These are phyloP conservation scores for Dovyalis caffra DNA, from an alignment of 345 rosid species.

Conservation along the genomic window DNA sequence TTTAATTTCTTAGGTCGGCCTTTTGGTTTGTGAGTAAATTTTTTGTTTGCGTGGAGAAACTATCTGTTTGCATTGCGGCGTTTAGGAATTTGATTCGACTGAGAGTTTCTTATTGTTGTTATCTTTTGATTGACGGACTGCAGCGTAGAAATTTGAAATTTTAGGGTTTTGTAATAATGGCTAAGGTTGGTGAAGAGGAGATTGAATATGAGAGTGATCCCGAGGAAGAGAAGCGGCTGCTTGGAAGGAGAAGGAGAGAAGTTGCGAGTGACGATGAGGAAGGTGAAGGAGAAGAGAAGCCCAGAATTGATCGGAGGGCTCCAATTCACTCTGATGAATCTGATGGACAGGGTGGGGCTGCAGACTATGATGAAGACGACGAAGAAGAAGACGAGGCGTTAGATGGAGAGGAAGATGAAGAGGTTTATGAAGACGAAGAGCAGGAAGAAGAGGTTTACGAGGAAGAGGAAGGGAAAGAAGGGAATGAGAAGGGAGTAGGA, in stretches of 20 bases:
- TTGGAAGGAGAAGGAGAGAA: slow-evolving; percentile 65
- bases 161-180: slow-evolving; percentile 37
- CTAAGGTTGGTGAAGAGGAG: slow-evolving; percentile 47
- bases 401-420: slow-evolving; percentile 38
- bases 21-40: background rate
- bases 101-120: background rate
- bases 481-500: slow-evolving; percentile 26
- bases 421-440: slow-evolving; percentile 33
- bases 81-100: background rate
- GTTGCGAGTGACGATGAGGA: slow-evolving; percentile 95
- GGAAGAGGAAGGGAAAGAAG: slow-evolving; percentile 40
- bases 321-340: slow-evolving; percentile 63
- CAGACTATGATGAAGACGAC: slow-evolving; percentile 54
- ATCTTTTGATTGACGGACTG: background rate
- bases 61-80: background rate
- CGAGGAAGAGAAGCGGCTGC: slow-evolving; percentile 67
- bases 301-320: slow-evolving; percentile 36
- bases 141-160: background rate
- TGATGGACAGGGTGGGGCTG: slow-evolving; percentile 63
- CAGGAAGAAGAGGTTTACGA: slow-evolving; percentile 35
- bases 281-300: slow-evolving; percentile 31
- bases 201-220: slow-evolving; percentile 86
- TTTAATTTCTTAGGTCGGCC: background rate
- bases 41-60: background rate
- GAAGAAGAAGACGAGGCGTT: slow-evolving; percentile 31